A percentile compares a stretch with the other conserved stretches of the same genome.
These are phyloP conservation scores for Piromyces sp. DNA, from an alignment of 192 early-diverging fungal genomes.

Conservation along the genomic window DNA sequence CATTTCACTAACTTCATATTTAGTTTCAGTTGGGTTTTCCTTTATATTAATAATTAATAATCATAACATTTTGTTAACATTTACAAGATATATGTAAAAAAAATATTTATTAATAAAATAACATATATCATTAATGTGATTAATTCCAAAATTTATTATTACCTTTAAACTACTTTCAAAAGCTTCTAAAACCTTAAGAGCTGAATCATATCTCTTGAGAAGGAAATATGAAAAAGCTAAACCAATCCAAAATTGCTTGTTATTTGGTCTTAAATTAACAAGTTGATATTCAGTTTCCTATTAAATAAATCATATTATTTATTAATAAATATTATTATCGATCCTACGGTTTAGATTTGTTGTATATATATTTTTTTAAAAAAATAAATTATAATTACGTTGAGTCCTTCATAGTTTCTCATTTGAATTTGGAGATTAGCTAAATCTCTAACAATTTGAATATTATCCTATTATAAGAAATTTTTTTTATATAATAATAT, in stretches of 20 bases:
- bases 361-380: no score
- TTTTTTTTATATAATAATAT: no score
- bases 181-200: slow-evolving; percentile 45
- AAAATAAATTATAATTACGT: slow-evolving; percentile 19
- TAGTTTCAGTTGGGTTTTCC: slow-evolving; percentile 1
- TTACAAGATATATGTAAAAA: no score
- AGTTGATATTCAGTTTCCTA: slow-evolving; percentile 53
- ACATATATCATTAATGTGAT: no score
- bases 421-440: slow-evolving; percentile 70
- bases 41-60: neutral
- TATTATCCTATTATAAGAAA: slow-evolving; percentile 47
- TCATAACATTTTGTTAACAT: no score
- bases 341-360: no score
- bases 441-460: slow-evolving; percentile 82
- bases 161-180: slow-evolving; percentile 56
- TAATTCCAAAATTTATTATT: neutral
- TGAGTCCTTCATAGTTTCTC: slow-evolving; percentile 68
- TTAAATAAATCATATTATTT: no score
- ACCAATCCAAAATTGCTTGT: slow-evolving; percentile 67
- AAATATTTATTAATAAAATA: neutral
- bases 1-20: slow-evolving; percentile 61
- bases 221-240: slow-evolving; percentile 73
- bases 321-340: no score
- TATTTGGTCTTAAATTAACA: slow-evolving; percentile 44
- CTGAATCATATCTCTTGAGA: slow-evolving; percentile 53